These are phyloP conservation scores for Rhizopogon vulgaris DNA, from an alignment of 768 basidiomycete species.

Conservation along the genomic window DNA sequence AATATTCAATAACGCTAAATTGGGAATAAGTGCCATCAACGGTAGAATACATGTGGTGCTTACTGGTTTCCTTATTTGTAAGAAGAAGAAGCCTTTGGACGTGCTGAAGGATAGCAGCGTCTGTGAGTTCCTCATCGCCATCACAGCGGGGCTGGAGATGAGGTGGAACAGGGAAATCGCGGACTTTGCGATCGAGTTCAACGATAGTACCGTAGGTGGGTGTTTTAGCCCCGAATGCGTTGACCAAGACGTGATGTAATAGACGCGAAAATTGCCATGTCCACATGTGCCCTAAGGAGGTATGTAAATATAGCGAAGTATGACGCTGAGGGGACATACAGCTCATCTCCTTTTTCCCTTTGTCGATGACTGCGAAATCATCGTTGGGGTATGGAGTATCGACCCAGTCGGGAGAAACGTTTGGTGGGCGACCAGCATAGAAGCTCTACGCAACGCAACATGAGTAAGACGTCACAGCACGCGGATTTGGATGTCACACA, in stretches of 20 bases:
- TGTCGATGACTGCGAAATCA: constrained; percentile 26
- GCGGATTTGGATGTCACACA: constrained; percentile 28
- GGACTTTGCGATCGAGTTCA: constrained; percentile 53
- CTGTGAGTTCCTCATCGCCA: constrained; percentile 13
- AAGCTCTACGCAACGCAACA: constrained; percentile 42
- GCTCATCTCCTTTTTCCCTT: constrained; percentile 32
- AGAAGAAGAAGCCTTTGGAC: constrained; percentile 41
- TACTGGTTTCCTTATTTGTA: constrained; percentile 45
- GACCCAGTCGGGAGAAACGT: constrained; percentile 43
- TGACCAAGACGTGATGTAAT: constrained; percentile 43
- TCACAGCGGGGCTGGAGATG: constrained; percentile 35
- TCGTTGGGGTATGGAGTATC: constrained; percentile 54
- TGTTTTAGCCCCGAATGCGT: constrained; percentile 45
- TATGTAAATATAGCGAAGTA: background rate
- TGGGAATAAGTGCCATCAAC: background rate
- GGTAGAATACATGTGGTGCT: constrained; percentile 8
- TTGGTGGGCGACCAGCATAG: constrained; percentile 53
- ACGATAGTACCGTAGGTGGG: constrained; percentile 48
- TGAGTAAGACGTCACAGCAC: background rate
- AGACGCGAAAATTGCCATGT: constrained; percentile 47
- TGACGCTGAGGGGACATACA: constrained; percentile 29
- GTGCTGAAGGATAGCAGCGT: constrained; percentile 11
- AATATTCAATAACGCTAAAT: constrained; percentile 51
- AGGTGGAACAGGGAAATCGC: constrained; percentile 50
- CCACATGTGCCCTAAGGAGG: constrained; percentile 47